Conservation (phyloP, 2,329 filamentous ascomycete species). For the Penicillium sp. region DNA sequence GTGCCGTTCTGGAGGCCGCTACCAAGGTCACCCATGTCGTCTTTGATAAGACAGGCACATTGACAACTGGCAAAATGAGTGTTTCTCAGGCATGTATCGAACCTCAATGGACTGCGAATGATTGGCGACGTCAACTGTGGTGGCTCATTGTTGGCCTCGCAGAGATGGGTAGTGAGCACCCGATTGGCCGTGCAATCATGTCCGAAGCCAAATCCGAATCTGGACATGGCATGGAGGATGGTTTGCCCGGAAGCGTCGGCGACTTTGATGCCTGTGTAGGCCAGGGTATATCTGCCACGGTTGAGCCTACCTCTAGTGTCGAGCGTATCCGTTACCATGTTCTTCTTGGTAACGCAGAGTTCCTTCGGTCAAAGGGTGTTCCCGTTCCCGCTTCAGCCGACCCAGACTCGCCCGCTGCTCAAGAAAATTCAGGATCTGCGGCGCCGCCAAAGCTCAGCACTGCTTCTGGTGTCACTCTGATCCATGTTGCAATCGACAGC, state of each 20-base stretch:
- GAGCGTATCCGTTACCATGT: conserved; percentile 75
- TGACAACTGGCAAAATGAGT: conserved; percentile 94
- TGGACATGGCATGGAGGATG: conserved; percentile 70
- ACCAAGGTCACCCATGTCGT: conserved; percentile 90
- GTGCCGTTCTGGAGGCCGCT: conserved; percentile 85
- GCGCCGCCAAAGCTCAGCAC: conserved; percentile 35
- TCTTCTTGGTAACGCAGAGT: conserved; percentile 81
- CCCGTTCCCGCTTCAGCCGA: conserved; percentile 46
- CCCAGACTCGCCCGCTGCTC: conserved; percentile 34
- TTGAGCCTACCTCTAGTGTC: conserved; percentile 74
- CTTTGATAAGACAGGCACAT: conserved; percentile 93
- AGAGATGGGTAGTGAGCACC: conserved; percentile 94
- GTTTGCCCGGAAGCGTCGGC: conserved; percentile 80
- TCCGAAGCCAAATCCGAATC: conserved; percentile 75
- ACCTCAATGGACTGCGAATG: conserved; percentile 69
- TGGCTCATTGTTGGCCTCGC: conserved; percentile 96
- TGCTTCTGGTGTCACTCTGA: conserved; percentile 77
- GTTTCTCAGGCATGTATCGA: conserved; percentile 74
- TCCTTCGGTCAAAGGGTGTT: conserved; percentile 73
- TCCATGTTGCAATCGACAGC: conserved; percentile 86
- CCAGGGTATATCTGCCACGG: conserved; percentile 78
- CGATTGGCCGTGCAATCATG: conserved; percentile 88
- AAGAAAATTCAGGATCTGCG: conserved; percentile 30
- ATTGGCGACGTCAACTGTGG: conserved; percentile 77
- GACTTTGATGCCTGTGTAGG: conserved; percentile 85